Evolutionary conservation across 225 moss, liverwort and hornwort species (phyloP), one percentile per base, ranked within the genome.

Genomic region (Polytrichum commune): DNA sequence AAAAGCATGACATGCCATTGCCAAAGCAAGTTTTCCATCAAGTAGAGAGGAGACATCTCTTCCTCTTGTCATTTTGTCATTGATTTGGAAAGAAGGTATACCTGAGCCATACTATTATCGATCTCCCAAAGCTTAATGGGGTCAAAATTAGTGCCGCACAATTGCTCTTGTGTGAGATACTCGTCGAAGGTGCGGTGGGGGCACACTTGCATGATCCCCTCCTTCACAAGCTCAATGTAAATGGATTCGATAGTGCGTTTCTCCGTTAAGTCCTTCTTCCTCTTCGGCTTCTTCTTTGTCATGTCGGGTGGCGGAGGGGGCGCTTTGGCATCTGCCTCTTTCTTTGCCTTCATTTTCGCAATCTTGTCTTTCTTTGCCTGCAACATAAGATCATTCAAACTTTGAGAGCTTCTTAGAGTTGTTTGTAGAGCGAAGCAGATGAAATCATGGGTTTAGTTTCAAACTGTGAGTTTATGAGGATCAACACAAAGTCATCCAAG

Each of bases 81-180:
- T 0, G 0, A 35, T 35, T 35, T 35, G 2, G 8, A 9, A 35
- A 35, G 9, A 33, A 33, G 8, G 8, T 53, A 33, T 76, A 96
- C 95, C 76, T 93, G 89, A 60, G 93, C 93, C 93, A 96, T 93
- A 60, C 82, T 88, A 55, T 85, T 88, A 57, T 85, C 82, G n/a
- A 69, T 69, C 5, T 77, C 56, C 88, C 88, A 88, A 29, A 75
- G 60, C 76, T 84, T 80, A 23, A 89, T 66, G 56, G 92, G 82
- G 46, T 88, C 74, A 0, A 0, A 30, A 72, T 82, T 82, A 29
- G 74, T 0, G 19, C 82, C 82, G 27, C 25, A 67, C 33, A 88
- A 71, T 72, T 73, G 82, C 63, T 89, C 89, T 73, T 86, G 75
- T 9, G 81, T 81, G 64, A 86, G 74, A 8, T 91, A 98, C 73